phyloP scores from a whole-genome alignment of 352 stramenopile genomes.

The Phytopythium helicoides region DNA sequence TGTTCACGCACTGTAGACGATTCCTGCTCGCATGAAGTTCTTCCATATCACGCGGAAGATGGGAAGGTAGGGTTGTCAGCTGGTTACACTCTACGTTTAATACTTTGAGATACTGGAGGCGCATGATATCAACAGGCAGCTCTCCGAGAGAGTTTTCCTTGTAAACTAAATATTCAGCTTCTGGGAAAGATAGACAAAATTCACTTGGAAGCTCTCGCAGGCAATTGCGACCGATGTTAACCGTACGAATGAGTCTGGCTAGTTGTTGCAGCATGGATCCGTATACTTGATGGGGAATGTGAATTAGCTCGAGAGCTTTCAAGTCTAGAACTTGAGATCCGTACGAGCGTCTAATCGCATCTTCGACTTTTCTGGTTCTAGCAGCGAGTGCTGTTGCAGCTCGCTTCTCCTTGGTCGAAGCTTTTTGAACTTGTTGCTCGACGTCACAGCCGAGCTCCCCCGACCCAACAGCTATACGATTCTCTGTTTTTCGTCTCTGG shows the following conservation, averaged over 20 bases:
- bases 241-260: conserved; percentile 44
- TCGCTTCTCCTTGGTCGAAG: conserved; percentile 16
- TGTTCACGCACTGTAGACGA: conserved; percentile 41
- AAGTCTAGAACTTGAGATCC: conserved; percentile 60
- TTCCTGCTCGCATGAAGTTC: conserved; percentile 46
- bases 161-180: conserved; percentile 45
- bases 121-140: conserved; percentile 24
- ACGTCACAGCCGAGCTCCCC: background rate
- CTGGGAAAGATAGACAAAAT: conserved; percentile 56
- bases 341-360: conserved; percentile 47
- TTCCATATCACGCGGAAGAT: conserved; percentile 35
- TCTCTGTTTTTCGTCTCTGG: conserved; percentile 26
- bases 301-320: conserved; percentile 59
- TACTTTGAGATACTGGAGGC: conserved; percentile 31
- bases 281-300: conserved; percentile 54
- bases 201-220: conserved; percentile 46
- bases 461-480: conserved; percentile 8
- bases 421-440: background rate
- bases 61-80: conserved; percentile 35
- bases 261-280: conserved; percentile 68
- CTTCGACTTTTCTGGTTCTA: conserved; percentile 17
- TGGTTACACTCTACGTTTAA: conserved; percentile 64
- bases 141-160: conserved; percentile 64
- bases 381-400: conserved; percentile 13
- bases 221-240: conserved; percentile 73